Conservation (phyloP, 192 early-diverging fungal species). For the Rhizophagus prolifer region DNA sequence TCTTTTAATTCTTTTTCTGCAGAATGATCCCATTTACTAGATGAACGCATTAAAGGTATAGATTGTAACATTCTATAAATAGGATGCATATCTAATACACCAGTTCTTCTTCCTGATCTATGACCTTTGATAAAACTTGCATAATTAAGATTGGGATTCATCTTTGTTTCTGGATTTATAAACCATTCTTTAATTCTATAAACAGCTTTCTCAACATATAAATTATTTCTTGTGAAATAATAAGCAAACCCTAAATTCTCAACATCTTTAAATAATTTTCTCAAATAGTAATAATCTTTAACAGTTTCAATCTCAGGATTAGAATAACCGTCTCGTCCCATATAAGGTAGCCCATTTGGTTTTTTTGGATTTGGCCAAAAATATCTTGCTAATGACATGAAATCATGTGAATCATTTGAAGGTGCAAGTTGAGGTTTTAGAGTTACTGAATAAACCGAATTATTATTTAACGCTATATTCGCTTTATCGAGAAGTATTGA, state of each 20-base stretch:
- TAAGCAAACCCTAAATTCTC: constrained; percentile 53
- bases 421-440: constrained; percentile 48
- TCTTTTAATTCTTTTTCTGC: constrained; percentile 34
- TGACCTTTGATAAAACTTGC: constrained; percentile 50
- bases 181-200: constrained; percentile 53
- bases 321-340: constrained; percentile 44
- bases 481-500: constrained; percentile 15
- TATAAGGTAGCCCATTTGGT: constrained; percentile 48
- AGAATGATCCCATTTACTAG: constrained; percentile 31
- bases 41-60: constrained; percentile 40
- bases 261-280: constrained; percentile 43
- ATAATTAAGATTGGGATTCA: constrained; percentile 63
- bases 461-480: constrained; percentile 31
- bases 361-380: constrained; percentile 51
- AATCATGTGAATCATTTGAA: constrained; percentile 54
- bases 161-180: constrained; percentile 51
- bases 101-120: constrained; percentile 36
- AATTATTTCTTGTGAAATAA: constrained; percentile 49
- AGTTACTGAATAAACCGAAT: constrained; percentile 50
- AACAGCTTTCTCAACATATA: constrained; percentile 43
- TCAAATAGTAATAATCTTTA: constrained; percentile 41
- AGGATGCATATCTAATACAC: constrained; percentile 48
- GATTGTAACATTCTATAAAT: constrained; percentile 42
- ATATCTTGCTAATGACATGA: constrained; percentile 56
- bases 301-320: constrained; percentile 55